phyloP scores from a whole-genome alignment of 2,329 filamentous ascomycete genomes.

The Fusarium sp. region DNA sequence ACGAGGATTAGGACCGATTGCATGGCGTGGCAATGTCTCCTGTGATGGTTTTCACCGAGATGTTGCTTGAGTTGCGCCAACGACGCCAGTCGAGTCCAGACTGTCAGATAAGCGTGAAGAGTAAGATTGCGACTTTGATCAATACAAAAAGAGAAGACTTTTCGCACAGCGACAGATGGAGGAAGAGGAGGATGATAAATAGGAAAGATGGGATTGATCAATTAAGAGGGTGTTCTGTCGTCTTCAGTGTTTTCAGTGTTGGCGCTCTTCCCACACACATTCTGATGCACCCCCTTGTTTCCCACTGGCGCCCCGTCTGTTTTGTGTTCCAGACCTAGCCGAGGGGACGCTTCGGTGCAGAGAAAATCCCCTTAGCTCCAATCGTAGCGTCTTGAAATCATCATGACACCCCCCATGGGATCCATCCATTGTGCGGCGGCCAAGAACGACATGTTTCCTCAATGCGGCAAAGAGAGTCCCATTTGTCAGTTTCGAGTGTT shows the following conservation, averaged over 20 bases:
- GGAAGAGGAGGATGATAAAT: neutral
- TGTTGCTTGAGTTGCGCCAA: neutral
- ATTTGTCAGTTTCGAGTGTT: neutral
- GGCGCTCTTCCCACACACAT: neutral
- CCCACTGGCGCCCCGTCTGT: neutral
- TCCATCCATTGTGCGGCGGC: neutral
- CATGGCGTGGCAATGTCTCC: constrained; percentile 46
- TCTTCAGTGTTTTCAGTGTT: neutral
- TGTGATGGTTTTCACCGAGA: neutral
- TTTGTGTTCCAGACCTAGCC: constrained; percentile 3
- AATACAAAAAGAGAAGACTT: neutral
- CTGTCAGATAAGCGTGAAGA: neutral
- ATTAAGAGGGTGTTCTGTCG: neutral
- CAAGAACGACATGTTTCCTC: neutral
- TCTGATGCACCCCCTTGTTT: constrained; percentile 7
- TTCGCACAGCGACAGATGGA: neutral
- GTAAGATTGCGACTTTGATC: neutral
- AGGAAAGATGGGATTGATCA: neutral
- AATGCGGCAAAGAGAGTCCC: neutral
- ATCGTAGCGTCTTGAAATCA: constrained; percentile 4
- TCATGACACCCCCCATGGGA: neutral
- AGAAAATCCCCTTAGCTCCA: constrained; percentile 4
- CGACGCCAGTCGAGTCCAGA: neutral
- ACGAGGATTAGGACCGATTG: constrained; percentile 52
- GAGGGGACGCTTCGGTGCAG: neutral